Base-by-base conservation (phyloP, 23 red algal genomes). In the Gracilaria vermiculophylla region DNA sequence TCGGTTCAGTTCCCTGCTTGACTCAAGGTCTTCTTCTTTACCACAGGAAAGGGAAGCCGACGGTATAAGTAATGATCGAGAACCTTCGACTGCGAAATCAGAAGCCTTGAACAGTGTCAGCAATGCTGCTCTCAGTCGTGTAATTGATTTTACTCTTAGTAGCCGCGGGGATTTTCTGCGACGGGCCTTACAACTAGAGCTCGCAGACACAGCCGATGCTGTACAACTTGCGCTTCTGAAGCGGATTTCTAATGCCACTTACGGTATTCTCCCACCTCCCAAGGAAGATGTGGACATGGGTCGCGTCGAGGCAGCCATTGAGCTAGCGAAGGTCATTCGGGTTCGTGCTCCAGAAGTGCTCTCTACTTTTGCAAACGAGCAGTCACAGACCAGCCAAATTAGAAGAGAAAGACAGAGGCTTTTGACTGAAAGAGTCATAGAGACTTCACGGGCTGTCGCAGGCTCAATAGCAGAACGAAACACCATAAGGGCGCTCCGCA, bases 181-280 rank as follows among this genome's bases (percentile, higher is more conserved):
- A 67, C 72, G 95, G 49, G 97, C 90, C 5, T 73, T 99, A 21
- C 33, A 79, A 52, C 34, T 91, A 33, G 97, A 99, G 54, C 31
- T 99, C 21, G 77, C 90, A 24, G 97, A 99, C 53, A 91, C 81
- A 24, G 85, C 94, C 13, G 97, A 99, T 80, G 90, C 89, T 25
- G 53, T 83, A 27, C 93, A 95, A 74, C 87, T 99, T 19, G 88
- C 90, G 5, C 43, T 88, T 17, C 40, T 50, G 23, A 85, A 84
- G 29, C 79, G 66, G 17, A 17, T 89, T 37, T 93, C 90, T 47
- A 66, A 80, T 36, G 67, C 58, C 8, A 92, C 89, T 0, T 56
- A 78, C 45, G 94, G 94, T 23, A 32, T 97, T 50, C 40, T 97
- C 17, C 94, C 94, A 81, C 42, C 76, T 66, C 92, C 92, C 5